A percentile compares a stretch with the other conserved stretches of the same genome.
These are phyloP conservation scores for Talinum fruticosum DNA, from an alignment of 148 eudicot species.

Conservation along the genomic window DNA sequence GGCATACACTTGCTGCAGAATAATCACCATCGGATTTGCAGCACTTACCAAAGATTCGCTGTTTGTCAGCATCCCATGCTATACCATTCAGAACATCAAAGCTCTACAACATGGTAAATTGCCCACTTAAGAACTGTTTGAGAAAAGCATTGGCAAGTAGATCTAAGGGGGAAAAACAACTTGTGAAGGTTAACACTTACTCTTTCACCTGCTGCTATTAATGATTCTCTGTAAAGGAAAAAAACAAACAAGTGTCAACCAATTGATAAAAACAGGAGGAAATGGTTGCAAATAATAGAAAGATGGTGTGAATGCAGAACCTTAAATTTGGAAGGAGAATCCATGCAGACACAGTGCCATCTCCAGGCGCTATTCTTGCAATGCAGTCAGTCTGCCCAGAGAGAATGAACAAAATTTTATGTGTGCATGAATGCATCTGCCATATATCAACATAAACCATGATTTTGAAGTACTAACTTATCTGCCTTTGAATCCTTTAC, in stretches of 20 bases:
- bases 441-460: neutral
- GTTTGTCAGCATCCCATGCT: conserved; percentile 1
- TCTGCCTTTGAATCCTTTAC: no score
- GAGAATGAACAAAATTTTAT: conserved; percentile 6
- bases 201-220: conserved; percentile 42
- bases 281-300: conserved; percentile 1
- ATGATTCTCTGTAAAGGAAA: conserved; percentile 48
- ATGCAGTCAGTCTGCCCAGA: conserved; percentile 81
- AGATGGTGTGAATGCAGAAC: conserved; percentile 29
- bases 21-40: neutral
- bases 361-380: conserved; percentile 66
- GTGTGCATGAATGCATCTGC: neutral
- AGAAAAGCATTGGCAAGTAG: neutral
- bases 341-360: conserved; percentile 76
- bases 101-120: neutral
- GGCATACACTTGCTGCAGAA: neutral
- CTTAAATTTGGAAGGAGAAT: conserved; percentile 78
- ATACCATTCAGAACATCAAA: conserved; percentile 1
- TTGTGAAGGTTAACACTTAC: conserved; percentile 32
- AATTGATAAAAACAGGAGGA: neutral
- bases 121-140: neutral
- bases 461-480: no score
- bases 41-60: conserved; percentile 2
- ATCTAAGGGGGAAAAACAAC: neutral
- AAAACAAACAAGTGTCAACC: neutral